A percentile compares a stretch with the other conserved stretches of the same genome.
phyloP scores from a whole-genome alignment of 257 asterid genomes.

The Scutellaria baicalensis region DNA sequence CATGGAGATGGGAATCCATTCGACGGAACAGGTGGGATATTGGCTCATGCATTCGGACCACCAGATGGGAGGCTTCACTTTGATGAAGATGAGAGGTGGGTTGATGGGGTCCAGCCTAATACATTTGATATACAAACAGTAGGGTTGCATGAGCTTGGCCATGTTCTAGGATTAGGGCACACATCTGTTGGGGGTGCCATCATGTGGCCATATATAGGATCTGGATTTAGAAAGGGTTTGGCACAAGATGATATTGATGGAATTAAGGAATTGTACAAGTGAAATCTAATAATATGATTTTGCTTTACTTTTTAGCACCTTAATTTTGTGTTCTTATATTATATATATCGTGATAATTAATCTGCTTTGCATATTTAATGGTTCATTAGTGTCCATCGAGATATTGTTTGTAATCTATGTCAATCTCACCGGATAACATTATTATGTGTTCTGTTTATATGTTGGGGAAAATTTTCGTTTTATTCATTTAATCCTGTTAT shows the following conservation, averaged over 20 bases:
- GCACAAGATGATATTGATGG: conserved; percentile 10
- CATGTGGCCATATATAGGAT: neutral
- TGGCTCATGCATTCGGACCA: conserved; percentile 24
- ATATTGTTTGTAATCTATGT: too few relatives aligned
- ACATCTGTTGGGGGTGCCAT: neutral
- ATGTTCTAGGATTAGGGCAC: conserved; percentile 18
- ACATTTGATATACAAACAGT: conserved; percentile 16
- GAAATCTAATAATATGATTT: too few relatives aligned
- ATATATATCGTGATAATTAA: too few relatives aligned
- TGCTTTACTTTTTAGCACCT: too few relatives aligned
- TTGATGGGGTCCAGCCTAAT: conserved; percentile 7
- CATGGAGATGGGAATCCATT: conserved; percentile 19
- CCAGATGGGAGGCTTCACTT: conserved; percentile 23
- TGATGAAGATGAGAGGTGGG: conserved; percentile 30
- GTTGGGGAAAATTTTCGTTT: too few relatives aligned
- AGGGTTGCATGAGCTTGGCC: conserved; percentile 35
- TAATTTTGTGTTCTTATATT: too few relatives aligned
- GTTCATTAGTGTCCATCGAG: too few relatives aligned
- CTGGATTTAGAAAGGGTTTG: conserved; percentile 5
- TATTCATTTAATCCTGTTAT: too few relatives aligned
- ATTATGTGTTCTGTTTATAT: too few relatives aligned
- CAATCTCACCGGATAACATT: too few relatives aligned
- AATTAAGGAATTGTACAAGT: conserved; percentile 12
- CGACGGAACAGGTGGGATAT: conserved; percentile 18
- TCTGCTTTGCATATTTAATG: too few relatives aligned